phyloP scores from a whole-genome alignment of 306 rosid genomes.

The Comarum palustre region DNA sequence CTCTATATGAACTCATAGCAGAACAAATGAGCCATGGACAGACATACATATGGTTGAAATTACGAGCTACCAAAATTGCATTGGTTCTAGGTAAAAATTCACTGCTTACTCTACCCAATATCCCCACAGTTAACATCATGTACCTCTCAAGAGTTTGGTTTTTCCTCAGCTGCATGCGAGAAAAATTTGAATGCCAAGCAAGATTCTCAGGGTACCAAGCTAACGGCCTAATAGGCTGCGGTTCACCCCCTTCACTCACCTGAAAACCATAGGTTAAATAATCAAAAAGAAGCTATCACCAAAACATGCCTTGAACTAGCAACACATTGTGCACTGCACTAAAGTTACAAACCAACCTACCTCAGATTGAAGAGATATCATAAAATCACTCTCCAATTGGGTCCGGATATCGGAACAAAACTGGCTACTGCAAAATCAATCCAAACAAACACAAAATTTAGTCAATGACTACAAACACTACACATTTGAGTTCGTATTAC shows the following conservation, averaged over 20 bases:
- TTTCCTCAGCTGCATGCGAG: slow-evolving; percentile 96
- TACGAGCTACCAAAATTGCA: neutral
- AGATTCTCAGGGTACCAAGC: slow-evolving; percentile 90
- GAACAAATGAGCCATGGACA: neutral
- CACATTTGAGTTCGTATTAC: neutral
- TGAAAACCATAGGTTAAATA: slow-evolving; percentile 26
- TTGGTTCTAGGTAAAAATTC: slow-evolving; percentile 2
- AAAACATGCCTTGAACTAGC: neutral
- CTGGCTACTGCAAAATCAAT: slow-evolving; percentile 66
- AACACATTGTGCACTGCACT: neutral
- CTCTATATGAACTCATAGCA: neutral
- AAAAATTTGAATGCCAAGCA: slow-evolving; percentile 96
- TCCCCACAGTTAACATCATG: slow-evolving; percentile 20
- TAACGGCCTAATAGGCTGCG: slow-evolving; percentile 78
- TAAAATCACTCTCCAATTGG: slow-evolving; percentile 76
- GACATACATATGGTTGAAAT: neutral
- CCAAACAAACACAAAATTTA: slow-evolving; percentile 13
- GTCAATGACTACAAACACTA: neutral
- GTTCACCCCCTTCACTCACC: slow-evolving; percentile 67
- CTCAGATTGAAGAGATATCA: slow-evolving; percentile 72
- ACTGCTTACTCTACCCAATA: slow-evolving; percentile 3
- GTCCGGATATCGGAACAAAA: slow-evolving; percentile 66
- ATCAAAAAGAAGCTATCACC: neutral
- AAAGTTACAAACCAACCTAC: slow-evolving; percentile 23
- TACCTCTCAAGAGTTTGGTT: slow-evolving; percentile 91